These are phyloP conservation scores for Physcomitrium patens DNA, from an alignment of 225 moss, liverwort and hornwort genomes.

Conservation along the genomic window DNA sequence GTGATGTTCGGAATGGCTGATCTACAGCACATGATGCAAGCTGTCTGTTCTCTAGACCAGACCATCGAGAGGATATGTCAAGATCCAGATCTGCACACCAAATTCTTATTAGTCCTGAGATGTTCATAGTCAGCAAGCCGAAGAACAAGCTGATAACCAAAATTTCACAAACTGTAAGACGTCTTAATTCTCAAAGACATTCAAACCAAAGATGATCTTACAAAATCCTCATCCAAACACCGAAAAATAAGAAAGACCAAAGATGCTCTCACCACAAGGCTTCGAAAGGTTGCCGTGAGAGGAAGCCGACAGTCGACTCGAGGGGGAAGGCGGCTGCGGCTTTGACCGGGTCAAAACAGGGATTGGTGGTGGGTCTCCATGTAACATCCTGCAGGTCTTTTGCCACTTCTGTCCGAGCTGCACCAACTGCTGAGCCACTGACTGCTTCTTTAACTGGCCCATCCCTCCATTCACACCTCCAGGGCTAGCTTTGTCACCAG, in stretches of 20 bases:
- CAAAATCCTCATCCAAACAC: no score
- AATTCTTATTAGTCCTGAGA: background rate
- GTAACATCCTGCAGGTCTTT: slow-evolving; percentile 48
- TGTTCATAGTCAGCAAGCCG: background rate
- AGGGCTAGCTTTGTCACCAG: slow-evolving; percentile 33
- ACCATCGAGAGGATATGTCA: slow-evolving; percentile 41
- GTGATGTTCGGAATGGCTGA: slow-evolving; percentile 14
- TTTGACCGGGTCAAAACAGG: slow-evolving; percentile 10
- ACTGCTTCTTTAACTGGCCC: slow-evolving; percentile 38
- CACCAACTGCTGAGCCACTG: slow-evolving; percentile 38
- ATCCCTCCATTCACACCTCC: slow-evolving; percentile 13
- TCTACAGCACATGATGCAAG: slow-evolving; percentile 30
- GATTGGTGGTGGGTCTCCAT: slow-evolving; percentile 26
- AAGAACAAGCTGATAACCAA: no score
- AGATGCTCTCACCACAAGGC: slow-evolving; percentile 37
- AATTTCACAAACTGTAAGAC: no score
- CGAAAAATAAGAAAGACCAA: background rate
- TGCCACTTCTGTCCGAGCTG: slow-evolving; percentile 63
- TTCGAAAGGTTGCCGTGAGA: slow-evolving; percentile 26
- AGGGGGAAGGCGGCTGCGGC: slow-evolving; percentile 44
- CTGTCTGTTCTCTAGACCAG: slow-evolving; percentile 20
- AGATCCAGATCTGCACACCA: slow-evolving; percentile 35
- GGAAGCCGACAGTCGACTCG: slow-evolving; percentile 32
- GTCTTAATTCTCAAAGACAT: no score
- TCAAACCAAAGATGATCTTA: no score